Base-by-base conservation (phyloP, 169 alveolate species). In the Plasmodium blacklocki region DNA sequence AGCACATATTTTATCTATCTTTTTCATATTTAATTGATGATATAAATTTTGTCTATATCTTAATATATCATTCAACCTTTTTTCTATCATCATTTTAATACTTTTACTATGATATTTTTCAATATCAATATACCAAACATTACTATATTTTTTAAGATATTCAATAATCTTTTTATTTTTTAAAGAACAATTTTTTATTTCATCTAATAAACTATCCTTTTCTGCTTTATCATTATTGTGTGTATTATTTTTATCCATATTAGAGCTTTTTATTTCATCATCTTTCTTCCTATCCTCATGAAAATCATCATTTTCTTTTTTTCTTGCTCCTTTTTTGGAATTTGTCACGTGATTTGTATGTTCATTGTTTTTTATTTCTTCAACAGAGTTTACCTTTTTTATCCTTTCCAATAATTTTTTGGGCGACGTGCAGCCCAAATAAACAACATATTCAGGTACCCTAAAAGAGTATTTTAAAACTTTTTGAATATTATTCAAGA, bases 1-100 rank as follows among this genome's bases (percentile, higher is more conserved):
- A n/a, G 90, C 90, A 78, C 90, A 80, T 32, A 62, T n/a, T 68
- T 80, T 80, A 49, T 80, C 90, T 52, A 80, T 63, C 21, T 64
- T 67, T 49, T 43, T 66, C 29, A 80, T 54, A 49, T 68, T 80
- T 73, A 68, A 43, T 49, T 80, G 90, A 68, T 67, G 83, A 49
- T 67, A 80, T 56, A 80, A 72, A 58, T 72, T 56, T 47, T 80
- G 67, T 72, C 90, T 43, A 29, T 80, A 49, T 58, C 58, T 58
- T 26, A 80, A 45, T 19, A 66, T 14, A 2, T 72, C 47, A 29
- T 73, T 80, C 3, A 80, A 72, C 23, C 23, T 52, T 18, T 39
- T 54, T 47, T 80, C 90, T n/a, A 80, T 80, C 3, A 9, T 54
- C 43, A 49, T 21, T 62, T 70, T 67, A 26, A 68, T 83, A 26